Evolutionary conservation across 2,329 filamentous ascomycete species (phyloP).

Genomic region (Trichoderma sp.): DNA sequence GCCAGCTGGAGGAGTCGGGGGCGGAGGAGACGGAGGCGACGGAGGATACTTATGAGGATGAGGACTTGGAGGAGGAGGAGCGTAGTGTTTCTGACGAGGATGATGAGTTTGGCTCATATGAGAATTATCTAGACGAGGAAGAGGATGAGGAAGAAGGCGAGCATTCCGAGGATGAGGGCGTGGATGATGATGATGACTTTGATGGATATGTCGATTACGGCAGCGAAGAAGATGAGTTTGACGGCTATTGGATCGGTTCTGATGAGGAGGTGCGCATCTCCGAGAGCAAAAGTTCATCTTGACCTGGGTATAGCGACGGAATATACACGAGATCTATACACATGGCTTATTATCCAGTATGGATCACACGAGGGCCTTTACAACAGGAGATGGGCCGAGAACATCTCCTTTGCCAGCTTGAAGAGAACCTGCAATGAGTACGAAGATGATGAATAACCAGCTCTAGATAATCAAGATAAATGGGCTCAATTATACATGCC

Average conservation of each 20-base stretch:
- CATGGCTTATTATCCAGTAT: not conserved
- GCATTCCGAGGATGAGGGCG: not conserved
- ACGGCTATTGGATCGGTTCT: not conserved
- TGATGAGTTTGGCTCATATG: not conserved
- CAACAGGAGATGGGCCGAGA: too few relatives aligned
- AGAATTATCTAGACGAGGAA: not conserved
- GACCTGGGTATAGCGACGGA: not conserved
- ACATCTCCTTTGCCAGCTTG: too few relatives aligned
- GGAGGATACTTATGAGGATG: not conserved
- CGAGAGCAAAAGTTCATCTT: not conserved
- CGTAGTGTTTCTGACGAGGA: not conserved
- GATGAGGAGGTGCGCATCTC: not conserved
- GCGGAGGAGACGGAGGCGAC: not conserved
- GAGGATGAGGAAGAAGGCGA: not conserved
- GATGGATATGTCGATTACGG: not conserved
- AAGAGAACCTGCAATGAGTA: too few relatives aligned
- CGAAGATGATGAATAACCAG: too few relatives aligned
- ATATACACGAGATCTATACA: not conserved
- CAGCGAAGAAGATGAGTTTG: not conserved
- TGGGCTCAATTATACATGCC: too few relatives aligned
- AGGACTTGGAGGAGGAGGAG: not conserved
- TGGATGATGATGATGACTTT: not conserved
- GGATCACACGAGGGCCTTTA: too few relatives aligned
- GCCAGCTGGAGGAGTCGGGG: conserved; percentile 3
- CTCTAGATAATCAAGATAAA: too few relatives aligned